A percentile compares a stretch with the other conserved stretches of the same genome.
These are phyloP conservation scores for Saturnispora bothae DNA, from an alignment of 805 yeast species.

Conservation along the genomic window DNA sequence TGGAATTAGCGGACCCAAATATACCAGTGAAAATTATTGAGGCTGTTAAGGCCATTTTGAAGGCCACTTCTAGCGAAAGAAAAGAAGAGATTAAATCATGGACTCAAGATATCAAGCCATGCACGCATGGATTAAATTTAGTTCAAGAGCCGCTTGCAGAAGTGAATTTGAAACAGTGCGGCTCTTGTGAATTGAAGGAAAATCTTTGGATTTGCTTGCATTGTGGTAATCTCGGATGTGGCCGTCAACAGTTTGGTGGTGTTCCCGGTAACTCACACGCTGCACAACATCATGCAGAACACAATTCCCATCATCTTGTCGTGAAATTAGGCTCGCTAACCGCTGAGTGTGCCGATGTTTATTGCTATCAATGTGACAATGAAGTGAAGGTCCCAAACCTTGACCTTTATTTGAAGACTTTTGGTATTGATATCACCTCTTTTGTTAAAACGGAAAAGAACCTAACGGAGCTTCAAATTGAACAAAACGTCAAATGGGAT, in stretches of 20 bases:
- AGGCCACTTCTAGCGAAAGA: constrained; percentile 47
- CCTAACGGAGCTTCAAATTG: constrained; percentile 80
- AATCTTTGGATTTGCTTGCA: constrained; percentile 88
- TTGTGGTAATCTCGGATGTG: constrained; percentile 93
- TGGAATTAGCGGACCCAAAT: constrained; percentile 22
- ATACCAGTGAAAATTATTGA: constrained; percentile 23
- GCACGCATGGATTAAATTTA: constrained; percentile 62
- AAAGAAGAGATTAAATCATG: constrained; percentile 75
- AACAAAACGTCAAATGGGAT: constrained; percentile 90
- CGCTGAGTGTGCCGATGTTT: constrained; percentile 70
- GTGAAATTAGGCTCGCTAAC: constrained; percentile 86
- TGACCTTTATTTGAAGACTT: constrained; percentile 37
- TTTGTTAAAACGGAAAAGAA: constrained; percentile 74
- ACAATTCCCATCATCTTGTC: constrained; percentile 64
- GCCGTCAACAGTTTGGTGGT: constrained; percentile 89
- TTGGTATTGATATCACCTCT: constrained; percentile 54
- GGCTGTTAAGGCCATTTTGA: constrained; percentile 36
- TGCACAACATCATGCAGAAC: constrained; percentile 48
- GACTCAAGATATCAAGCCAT: constrained; percentile 79
- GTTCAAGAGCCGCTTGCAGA: constrained; percentile 26
- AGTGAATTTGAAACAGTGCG: constrained; percentile 36
- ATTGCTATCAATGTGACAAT: constrained; percentile 82
- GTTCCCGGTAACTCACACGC: constrained; percentile 94
- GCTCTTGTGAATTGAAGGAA: constrained; percentile 50
- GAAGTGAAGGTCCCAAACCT: constrained; percentile 70